A percentile compares a stretch with the other conserved stretches of the same genome.
Conservation (phyloP, 176 grass and related monocot species). For the Saccharum spontaneum region DNA sequence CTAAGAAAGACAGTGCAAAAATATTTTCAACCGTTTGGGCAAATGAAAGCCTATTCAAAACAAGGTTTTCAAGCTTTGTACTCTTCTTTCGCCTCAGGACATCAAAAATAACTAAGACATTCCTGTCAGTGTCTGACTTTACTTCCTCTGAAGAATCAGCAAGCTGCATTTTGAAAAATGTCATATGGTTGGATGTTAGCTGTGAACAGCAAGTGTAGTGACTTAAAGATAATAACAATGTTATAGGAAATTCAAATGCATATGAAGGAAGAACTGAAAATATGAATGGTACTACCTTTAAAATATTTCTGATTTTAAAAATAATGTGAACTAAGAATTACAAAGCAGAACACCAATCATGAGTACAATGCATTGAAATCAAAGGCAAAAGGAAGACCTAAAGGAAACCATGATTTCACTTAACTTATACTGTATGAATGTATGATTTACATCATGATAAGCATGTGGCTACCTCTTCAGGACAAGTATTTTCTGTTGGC, state of each 20-base stretch:
- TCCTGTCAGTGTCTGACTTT: slow-evolving; percentile 84
- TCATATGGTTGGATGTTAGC: not conserved
- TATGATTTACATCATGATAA: slow-evolving; percentile 7
- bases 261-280: slow-evolving; percentile 16
- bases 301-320: not conserved
- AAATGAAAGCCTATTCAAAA: slow-evolving; percentile 86
- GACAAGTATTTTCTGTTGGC: slow-evolving; percentile 69
- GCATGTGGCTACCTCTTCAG: slow-evolving; percentile 70
- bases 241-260: not conserved
- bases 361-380: not conserved
- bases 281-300: not conserved
- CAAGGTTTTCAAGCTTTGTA: slow-evolving; percentile 67
- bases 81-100: slow-evolving; percentile 65
- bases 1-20: slow-evolving; percentile 88
- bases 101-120: slow-evolving; percentile 81
- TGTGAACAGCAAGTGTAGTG: not conserved
- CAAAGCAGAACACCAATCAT: not conserved
- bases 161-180: slow-evolving; percentile 55
- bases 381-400: not conserved
- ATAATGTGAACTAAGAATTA: not conserved
- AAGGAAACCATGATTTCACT: slow-evolving; percentile 12
- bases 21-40: slow-evolving; percentile 97
- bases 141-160: slow-evolving; percentile 54
- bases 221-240: slow-evolving; percentile 1
- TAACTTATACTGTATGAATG: not conserved